phyloP scores from a whole-genome alignment of 495 filamentous ascomycete genomes.

The Penicillium paxilli region DNA sequence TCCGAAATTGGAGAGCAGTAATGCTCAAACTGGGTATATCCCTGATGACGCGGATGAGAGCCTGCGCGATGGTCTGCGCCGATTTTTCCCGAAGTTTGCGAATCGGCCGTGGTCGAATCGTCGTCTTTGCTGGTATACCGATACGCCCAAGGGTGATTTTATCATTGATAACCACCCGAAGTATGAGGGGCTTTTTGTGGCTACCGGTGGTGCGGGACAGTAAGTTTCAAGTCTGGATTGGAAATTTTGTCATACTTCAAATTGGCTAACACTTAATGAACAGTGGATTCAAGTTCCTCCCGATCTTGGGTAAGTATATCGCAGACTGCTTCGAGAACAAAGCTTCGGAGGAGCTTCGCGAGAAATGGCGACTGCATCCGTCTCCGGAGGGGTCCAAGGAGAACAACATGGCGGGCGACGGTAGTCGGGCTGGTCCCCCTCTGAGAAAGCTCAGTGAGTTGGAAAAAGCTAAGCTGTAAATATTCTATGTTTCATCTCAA shows the following conservation, averaged over 20 bases:
- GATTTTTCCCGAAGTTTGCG: constrained; percentile 58
- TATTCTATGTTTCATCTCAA: background rate
- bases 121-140: constrained; percentile 47
- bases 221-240: too few species aligned
- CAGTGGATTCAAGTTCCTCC: constrained; percentile 78
- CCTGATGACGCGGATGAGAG: constrained; percentile 60
- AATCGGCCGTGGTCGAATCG: constrained; percentile 56
- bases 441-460: constrained; percentile 20
- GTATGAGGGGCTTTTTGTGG: constrained; percentile 64
- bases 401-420: constrained; percentile 29
- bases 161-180: constrained; percentile 69
- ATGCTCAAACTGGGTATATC: constrained; percentile 27
- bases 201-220: constrained; percentile 77
- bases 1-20: constrained; percentile 30
- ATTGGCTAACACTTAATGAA: constrained; percentile 6
- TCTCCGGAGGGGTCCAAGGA: constrained; percentile 9
- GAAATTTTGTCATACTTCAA: too few species aligned
- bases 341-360: constrained; percentile 46
- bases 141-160: constrained; percentile 74
- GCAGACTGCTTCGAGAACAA: constrained; percentile 57
- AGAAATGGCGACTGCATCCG: constrained; percentile 58
- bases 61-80: constrained; percentile 55
- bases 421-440: constrained; percentile 32
- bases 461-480: constrained; percentile 30
- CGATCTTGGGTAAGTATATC: constrained; percentile 70